These are phyloP conservation scores for Aspergillus glaucus DNA, from an alignment of 2,329 filamentous ascomycete genomes.

Conservation along the genomic window DNA sequence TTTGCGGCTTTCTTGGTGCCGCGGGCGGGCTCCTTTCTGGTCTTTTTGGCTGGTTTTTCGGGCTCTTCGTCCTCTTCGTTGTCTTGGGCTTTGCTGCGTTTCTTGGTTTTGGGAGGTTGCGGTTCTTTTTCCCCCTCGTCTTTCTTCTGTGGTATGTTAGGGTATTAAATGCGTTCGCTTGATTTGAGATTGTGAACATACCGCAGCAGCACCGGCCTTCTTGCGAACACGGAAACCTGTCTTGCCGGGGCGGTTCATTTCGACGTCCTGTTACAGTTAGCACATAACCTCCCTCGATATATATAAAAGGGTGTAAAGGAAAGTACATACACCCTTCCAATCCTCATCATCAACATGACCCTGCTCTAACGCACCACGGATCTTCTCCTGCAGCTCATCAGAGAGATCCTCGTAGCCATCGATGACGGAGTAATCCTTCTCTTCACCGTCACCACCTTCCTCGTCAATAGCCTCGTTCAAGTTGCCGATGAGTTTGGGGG, in stretches of 20 bases:
- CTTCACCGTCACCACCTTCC: slow-evolving; percentile 39
- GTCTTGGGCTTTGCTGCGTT: slow-evolving; percentile 11
- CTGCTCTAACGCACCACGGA: slow-evolving; percentile 63
- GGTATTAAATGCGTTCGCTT: background rate
- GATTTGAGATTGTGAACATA: slow-evolving; percentile 8
- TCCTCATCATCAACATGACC: slow-evolving; percentile 80
- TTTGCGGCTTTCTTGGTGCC: slow-evolving; percentile 5
- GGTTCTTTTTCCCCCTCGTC: slow-evolving; percentile 8
- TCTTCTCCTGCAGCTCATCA: slow-evolving; percentile 63
- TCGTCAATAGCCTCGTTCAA: slow-evolving; percentile 46
- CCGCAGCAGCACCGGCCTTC: slow-evolving; percentile 25
- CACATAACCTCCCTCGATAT: background rate
- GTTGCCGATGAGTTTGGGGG: slow-evolving; percentile 64
- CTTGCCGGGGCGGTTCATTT: slow-evolving; percentile 64
- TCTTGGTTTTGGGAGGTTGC: slow-evolving; percentile 13
- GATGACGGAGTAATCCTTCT: slow-evolving; percentile 58
- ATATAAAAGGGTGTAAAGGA: background rate
- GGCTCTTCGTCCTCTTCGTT: slow-evolving; percentile 7
- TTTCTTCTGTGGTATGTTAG: slow-evolving; percentile 10
- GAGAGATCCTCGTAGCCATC: slow-evolving; percentile 77
- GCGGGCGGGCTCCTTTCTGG: slow-evolving; percentile 6
- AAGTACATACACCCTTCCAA: slow-evolving; percentile 72
- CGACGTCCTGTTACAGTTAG: slow-evolving; percentile 55
- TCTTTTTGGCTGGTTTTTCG: slow-evolving; percentile 12
- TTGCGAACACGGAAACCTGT: slow-evolving; percentile 53